Percentiles rank a stretch among this genome's conserved stretches.
phyloP scores from a whole-genome alignment of 495 filamentous ascomycete genomes.

The Gamarada debralockiae region DNA sequence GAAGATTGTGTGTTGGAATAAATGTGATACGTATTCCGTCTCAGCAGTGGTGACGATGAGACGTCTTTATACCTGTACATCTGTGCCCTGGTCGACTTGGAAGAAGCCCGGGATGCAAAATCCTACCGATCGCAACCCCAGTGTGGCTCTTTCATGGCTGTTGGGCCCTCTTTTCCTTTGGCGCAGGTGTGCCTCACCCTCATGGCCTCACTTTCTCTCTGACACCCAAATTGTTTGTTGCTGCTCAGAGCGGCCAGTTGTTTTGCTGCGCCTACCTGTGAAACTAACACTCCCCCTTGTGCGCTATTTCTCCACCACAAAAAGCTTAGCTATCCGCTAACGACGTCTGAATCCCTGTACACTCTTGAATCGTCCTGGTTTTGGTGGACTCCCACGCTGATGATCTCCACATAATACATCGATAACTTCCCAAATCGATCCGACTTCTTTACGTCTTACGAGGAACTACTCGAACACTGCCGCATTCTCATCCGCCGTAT shows the following conservation, averaged over 20 bases:
- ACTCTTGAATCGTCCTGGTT: not conserved
- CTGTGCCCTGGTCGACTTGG: no score
- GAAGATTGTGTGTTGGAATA: not conserved
- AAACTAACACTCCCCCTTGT: not conserved
- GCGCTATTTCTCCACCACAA: conserved; percentile 12
- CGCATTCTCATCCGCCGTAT: not conserved
- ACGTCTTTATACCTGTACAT: no score
- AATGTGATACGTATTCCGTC: not conserved
- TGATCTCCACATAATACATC: no score
- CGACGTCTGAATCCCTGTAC: not conserved
- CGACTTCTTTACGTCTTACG: conserved; percentile 1
- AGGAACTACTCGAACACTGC: not conserved
- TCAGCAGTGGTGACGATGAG: not conserved
- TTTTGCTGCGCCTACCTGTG: not conserved
- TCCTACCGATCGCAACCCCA: no score
- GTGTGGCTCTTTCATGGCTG: no score
- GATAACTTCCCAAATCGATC: no score
- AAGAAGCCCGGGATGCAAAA: no score
- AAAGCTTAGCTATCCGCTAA: conserved; percentile 15
- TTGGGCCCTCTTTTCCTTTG: not conserved
- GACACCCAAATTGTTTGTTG: not conserved
- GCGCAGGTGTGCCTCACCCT: not conserved
- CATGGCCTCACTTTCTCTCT: not conserved
- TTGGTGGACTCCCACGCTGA: not conserved
- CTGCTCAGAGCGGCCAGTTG: not conserved